phyloP scores from a whole-genome alignment of 2,329 filamentous ascomycete genomes.

The Venturia effusa region DNA sequence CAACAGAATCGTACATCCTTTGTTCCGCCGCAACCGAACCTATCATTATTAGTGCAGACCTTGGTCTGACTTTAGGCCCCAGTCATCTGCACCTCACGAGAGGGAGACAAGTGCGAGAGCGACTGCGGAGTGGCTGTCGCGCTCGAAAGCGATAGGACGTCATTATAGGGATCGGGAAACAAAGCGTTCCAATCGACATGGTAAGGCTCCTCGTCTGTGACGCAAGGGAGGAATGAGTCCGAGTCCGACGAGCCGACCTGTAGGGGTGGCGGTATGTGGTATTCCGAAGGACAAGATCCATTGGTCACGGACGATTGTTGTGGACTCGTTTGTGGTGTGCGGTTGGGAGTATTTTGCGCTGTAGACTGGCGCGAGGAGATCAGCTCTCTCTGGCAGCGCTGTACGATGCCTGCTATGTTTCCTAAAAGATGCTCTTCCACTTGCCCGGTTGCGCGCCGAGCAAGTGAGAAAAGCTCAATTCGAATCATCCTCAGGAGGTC shows the following conservation, averaged over 20 bases:
- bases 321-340: neutral
- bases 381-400: constrained; percentile 19
- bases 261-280: neutral
- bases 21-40: neutral
- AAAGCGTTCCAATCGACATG: neutral
- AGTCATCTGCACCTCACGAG: neutral
- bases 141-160: neutral
- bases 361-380: constrained; percentile 12
- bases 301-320: neutral
- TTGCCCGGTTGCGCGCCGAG: constrained; percentile 16
- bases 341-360: neutral
- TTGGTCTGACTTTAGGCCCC: neutral
- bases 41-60: neutral
- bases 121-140: neutral
- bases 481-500: constrained; percentile 25
- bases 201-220: neutral
- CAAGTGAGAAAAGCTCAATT: constrained; percentile 20
- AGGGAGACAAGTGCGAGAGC: neutral
- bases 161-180: neutral
- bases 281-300: neutral
- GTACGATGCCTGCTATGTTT: constrained; percentile 21
- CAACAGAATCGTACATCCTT: neutral
- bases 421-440: constrained; percentile 20
- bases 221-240: neutral
- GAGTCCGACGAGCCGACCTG: neutral